Evolutionary conservation across 352 stramenopile species (phyloP).

Genomic region (Plasmopara viticola): DNA sequence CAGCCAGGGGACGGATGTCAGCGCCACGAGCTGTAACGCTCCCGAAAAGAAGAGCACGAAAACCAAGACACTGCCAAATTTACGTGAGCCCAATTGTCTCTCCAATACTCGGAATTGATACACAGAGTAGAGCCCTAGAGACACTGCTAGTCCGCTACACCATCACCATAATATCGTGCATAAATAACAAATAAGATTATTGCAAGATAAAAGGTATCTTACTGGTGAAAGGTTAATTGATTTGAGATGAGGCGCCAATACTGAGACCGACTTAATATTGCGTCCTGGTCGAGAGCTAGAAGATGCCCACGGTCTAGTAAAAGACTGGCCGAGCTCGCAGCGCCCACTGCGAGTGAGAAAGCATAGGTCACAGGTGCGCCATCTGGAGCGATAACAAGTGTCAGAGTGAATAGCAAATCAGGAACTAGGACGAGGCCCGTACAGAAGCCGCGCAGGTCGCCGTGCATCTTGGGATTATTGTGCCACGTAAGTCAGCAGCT

Average conservation of each 20-base stretch:
- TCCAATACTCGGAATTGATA: constrained; percentile 84
- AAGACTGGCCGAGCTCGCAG: constrained; percentile 57
- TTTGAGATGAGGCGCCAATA: constrained; percentile 65
- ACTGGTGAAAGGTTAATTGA: constrained; percentile 77
- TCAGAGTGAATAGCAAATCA: not conserved
- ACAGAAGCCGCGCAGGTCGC: constrained; percentile 78
- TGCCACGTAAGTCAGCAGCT: constrained; percentile 11
- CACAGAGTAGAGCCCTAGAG: constrained; percentile 76
- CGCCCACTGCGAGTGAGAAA: constrained; percentile 56
- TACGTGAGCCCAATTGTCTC: constrained; percentile 77
- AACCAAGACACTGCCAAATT: constrained; percentile 73
- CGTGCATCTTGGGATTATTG: constrained; percentile 43
- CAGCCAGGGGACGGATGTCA: constrained; percentile 37
- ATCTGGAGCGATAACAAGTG: constrained; percentile 27
- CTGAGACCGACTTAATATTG: constrained; percentile 47
- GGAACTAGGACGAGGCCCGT: constrained; percentile 23
- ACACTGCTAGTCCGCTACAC: constrained; percentile 63
- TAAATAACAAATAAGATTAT: constrained; percentile 4
- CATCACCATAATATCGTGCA: constrained; percentile 4
- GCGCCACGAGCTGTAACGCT: constrained; percentile 36
- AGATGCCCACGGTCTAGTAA: constrained; percentile 51
- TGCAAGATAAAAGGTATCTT: constrained; percentile 10
- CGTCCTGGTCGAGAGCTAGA: constrained; percentile 47
- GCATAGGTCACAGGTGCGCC: constrained; percentile 76
- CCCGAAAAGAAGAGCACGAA: constrained; percentile 54